Evolutionary conservation across 192 early-diverging fungal genomes (phyloP), one percentile per base, ranked within the genome.

Genomic region (Thamnidium elegans): DNA sequence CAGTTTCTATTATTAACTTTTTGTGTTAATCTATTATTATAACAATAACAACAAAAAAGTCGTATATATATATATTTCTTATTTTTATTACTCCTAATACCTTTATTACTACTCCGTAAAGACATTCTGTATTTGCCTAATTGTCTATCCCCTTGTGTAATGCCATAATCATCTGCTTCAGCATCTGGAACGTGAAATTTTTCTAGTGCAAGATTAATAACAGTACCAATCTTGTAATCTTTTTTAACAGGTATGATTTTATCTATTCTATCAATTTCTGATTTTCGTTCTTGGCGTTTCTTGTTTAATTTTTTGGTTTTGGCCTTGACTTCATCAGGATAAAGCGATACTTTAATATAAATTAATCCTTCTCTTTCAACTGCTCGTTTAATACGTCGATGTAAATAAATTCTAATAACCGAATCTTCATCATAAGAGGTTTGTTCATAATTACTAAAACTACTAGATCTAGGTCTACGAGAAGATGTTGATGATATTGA

Each of bases 341-440:
- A 73, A 2, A 73, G 47, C 7, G 71, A 73, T 19, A 74, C 63
- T 55, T 74, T 74, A 30, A 74, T 74, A 46, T 68, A 74, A 21
- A 74, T 65, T 32, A 63, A 50, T 15, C 63, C 72, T 19, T 58
- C 56, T 34, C 55, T 36, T 42, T 60, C 67, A 47, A 64, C 51
- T 10, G 55, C 46, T 7, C 75, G 66, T 32, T 76, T 75, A 34
- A 76, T 76, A 7, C 71, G 69, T 48, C 74, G 68, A 64, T 82
- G 76, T 15, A 82, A 71, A 23, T 74, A 70, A 72, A 82, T 77
- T 19, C 75, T 69, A 17, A 79, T 77, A 1, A 74, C 64, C 4
- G 64, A 74, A 42, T 74, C 67, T 23, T 74, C 72, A 21, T 63
- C 63, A 50, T 60, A 62, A 15, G 63, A 58, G 4, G 63, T 48